These are phyloP conservation scores for Trichosporon sp. DNA, from an alignment of 1,284 basidiomycete species.

Conservation along the genomic window DNA sequence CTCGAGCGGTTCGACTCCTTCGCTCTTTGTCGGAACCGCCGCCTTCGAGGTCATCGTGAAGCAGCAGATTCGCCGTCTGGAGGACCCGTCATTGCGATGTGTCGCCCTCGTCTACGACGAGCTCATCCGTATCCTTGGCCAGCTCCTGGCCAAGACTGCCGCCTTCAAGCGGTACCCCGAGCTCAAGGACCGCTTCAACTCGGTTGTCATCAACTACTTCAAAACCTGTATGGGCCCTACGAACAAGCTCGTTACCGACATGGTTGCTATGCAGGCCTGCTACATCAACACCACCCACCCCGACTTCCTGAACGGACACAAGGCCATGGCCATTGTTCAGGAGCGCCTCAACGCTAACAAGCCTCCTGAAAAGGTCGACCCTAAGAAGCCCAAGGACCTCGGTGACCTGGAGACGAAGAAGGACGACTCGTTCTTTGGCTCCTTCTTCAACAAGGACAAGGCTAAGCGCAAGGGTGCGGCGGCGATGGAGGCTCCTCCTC, in stretches of 20 bases:
- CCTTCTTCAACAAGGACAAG: slow-evolving; percentile 75
- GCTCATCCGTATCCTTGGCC: slow-evolving; percentile 89
- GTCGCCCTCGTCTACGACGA: slow-evolving; percentile 95
- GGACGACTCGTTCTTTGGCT: slow-evolving; percentile 91
- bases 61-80: slow-evolving; percentile 94
- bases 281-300: slow-evolving; percentile 89
- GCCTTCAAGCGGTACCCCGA: slow-evolving; percentile 94
- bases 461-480: slow-evolving; percentile 74
- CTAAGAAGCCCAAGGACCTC: slow-evolving; percentile 83
- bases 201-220: slow-evolving; percentile 94
- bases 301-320: slow-evolving; percentile 95
- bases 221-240: slow-evolving; percentile 91
- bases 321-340: slow-evolving; percentile 87
- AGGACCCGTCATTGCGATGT: slow-evolving; percentile 90
- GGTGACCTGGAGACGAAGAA: slow-evolving; percentile 74
- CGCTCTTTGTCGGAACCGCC: slow-evolving; percentile 91
- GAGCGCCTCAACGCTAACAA: slow-evolving; percentile 81
- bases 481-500: slow-evolving; percentile 89
- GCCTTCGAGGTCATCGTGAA: slow-evolving; percentile 98
- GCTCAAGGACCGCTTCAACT: slow-evolving; percentile 89
- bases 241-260: slow-evolving; percentile 88
- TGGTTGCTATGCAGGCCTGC: slow-evolving; percentile 94
- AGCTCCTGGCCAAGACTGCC: slow-evolving; percentile 84
- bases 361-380: slow-evolving; percentile 66
- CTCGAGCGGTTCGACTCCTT: slow-evolving; percentile 93